A percentile compares a stretch with the other conserved stretches of the same genome.
phyloP scores from a whole-genome alignment of 768 basidiomycete species.

The Pilatotrama ljubarskyi region DNA sequence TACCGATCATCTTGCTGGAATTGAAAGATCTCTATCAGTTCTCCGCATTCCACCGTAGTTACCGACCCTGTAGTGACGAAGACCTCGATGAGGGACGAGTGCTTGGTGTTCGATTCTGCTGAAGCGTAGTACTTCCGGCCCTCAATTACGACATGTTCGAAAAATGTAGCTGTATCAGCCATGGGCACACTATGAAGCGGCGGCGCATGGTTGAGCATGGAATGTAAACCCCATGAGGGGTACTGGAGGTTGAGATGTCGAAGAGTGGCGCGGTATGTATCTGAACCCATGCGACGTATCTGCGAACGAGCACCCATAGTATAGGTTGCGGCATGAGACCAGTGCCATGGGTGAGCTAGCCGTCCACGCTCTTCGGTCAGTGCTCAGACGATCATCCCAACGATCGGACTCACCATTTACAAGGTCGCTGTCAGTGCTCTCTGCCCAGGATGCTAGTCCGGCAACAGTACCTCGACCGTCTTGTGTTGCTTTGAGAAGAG shows the following conservation, averaged over 20 bases:
- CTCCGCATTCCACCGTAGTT: not conserved
- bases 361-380: not conserved
- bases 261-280: not conserved
- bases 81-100: not conserved
- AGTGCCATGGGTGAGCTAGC: not conserved
- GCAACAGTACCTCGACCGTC: not conserved
- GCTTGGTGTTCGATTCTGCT: not conserved
- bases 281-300: not conserved
- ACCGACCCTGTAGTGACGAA: not conserved
- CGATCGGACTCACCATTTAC: not conserved
- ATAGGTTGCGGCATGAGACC: not conserved
- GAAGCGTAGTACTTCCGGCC: not conserved
- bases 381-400: not conserved
- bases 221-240: not conserved
- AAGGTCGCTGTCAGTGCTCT: not conserved
- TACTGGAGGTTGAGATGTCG: not conserved
- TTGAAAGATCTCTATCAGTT: not conserved
- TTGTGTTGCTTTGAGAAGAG: not conserved
- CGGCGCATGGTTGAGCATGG: not conserved
- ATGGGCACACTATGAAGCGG: not conserved
- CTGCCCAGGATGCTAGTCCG: not conserved
- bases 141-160: not conserved
- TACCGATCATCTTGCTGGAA: too few species aligned
- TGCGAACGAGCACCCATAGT: too few species aligned
- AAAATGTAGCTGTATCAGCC: not conserved